Evolutionary conservation across 2,329 filamentous ascomycete genomes (phyloP), one percentile per base, ranked within the genome.

Genomic region (Amauroascus niger): DNA sequence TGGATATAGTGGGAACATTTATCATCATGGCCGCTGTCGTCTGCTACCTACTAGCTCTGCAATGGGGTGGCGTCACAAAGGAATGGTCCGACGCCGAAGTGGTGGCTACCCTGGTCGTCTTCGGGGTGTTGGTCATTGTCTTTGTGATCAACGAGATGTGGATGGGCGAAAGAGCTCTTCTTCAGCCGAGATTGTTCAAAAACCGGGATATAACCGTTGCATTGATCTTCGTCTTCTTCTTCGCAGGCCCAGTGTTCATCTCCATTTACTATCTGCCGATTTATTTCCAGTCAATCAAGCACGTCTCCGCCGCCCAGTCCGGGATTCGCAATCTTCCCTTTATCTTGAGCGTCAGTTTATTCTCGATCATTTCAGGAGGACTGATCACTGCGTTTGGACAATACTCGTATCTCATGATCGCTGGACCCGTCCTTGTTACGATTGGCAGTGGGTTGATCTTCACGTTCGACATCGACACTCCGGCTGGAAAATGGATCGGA

Each of bases 251-350:
- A 13, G 28, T 52, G 59, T 48, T 56, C 44, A 14, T 58, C 43
- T 13, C 57, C 41, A 26, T 59, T 49, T 54, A 62, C 24, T 66
- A 64, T 53, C 49, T 67, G 14, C 63, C 65, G 8, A 63, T 66
- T 43, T 67, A 70, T 57, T 74, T 75, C 62, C 73, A 76, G 61
- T 68, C 70, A 40, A 68, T 70, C 53, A 71, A 72, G 59, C 63
- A 66, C 18, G 68, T 67, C 3, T 64, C 64, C 1, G 68, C 73
- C 14, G 65, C 69, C 26, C 59, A 64, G 14, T 68, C 67, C 18
- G 69, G 67, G 13, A 62, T 65, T 53, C 56, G 64, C 59, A 60
- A 63, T 47, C 16, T 69, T 1, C 72, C 71, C 2, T 65, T 72
- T 49, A 65, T 73, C 56, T 64, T 70, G 55, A 53, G 64, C 8